Evolutionary conservation across 2,329 filamentous ascomycete genomes (phyloP), one percentile per base, ranked within the genome.

Genomic region (Colletotrichum graminicola): DNA sequence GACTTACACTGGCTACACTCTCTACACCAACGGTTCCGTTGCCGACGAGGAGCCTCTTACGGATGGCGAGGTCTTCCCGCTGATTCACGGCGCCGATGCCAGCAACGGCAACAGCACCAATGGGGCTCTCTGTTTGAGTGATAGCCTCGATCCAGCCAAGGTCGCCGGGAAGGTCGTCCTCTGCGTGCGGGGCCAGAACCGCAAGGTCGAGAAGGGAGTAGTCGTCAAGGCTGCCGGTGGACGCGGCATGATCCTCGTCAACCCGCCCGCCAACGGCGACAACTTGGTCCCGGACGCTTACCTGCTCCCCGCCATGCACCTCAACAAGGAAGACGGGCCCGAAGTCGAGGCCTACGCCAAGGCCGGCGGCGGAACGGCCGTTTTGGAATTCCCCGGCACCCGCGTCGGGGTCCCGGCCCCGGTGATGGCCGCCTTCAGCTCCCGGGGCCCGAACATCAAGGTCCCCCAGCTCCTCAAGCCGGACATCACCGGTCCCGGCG

Each of bases 401-500:
- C 36, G 47, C 14, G 21, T 66, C 43, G 67, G 67, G 2, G 55
- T 62, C 1, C 49, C 67, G 18, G 73, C 73, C 14, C 73, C 73
- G 3, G 2, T 52, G 14, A 74, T 73, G 66, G 73, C 73, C 1
- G 59, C 16, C n/a, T 74, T 74, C 63, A 73, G 71, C 52, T 65
- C 59, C 2, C 61, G 73, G 8, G 73, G 73, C 5, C 73, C 73
- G 5, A 71, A 71, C 56, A 23, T 45, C 3, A 45, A 32, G 10
- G 55, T 63, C 2, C 67, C 71, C 5, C 52, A 61, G 29, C 36
- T 73, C 14, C 63, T 60, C 7, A 74, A 74, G 60, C 73, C 73
- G 11, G 73, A 74, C 16, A 68, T 74, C 63, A 74, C 73, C 2
- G 73, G 66, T 0, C 73, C 73, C 2, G 73, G 73, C 2, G 67